Evolutionary conservation across 768 basidiomycete species (phyloP), one percentile per base, ranked within the genome.

Genomic region (Leucocoprinus leucothites): DNA sequence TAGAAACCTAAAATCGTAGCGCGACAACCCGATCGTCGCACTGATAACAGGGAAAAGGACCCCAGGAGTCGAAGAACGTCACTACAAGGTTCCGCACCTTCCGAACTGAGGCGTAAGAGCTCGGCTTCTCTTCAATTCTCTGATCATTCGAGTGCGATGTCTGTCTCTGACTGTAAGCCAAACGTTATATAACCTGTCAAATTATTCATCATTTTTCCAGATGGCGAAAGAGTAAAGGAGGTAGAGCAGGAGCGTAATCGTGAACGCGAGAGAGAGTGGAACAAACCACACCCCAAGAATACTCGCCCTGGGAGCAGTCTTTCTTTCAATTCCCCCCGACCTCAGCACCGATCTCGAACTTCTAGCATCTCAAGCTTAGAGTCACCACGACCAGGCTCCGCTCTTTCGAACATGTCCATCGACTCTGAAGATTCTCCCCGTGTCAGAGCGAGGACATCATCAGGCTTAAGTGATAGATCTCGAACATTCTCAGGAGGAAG

Each of bases 221-320:
- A 80, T 65, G 71, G 65, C 45, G 81, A 82, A 40, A 71, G 71
- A 34, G 62, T 70, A 4, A 64, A 63, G 36, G 79, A 79, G 44
- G 51, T 74, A 21, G 75, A 77, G 51, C 64, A 63, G 42, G 82
- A 82, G 49, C 73, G 69, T 44, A 71, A 72, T 44, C 57, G 69
- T 25, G 80, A 82, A 52, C 72, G 75, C 36, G 85, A 84, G 60
- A 73, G 78, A 31, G 75, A 75, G 48, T 82, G 84, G 82, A 84
- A 83, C 63, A 80, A 71, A 58, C 76, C 72, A 9, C 70, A 71
- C 19, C 61, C 67, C 16, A 68, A 62, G 18, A 43, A 61, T 61
- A 57, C 62, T 45, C 78, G 77, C n/a, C 71, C 78, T 16, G 69
- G 74, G 1, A 80, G 79, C 9, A 77, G 74, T 58, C 64, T 77